Conservation (phyloP, 169 alveolate genomes). For the Eimeria sp. region DNA sequence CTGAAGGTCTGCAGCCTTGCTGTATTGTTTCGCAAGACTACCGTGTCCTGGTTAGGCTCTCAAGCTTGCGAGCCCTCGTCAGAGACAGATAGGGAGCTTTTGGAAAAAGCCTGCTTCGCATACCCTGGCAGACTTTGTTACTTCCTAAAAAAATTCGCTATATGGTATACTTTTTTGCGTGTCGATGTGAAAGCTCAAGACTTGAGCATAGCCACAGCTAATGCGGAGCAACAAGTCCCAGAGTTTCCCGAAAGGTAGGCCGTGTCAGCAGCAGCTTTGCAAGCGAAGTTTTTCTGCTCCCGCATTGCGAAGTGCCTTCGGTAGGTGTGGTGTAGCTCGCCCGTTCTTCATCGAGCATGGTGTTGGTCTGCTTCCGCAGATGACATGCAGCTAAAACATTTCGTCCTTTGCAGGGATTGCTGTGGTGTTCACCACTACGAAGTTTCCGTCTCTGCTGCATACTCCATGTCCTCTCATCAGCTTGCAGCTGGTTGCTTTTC, state of each 20-base stretch:
- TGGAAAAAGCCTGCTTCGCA: background rate
- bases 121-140: background rate
- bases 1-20: background rate
- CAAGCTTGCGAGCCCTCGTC: background rate
- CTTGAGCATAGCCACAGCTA: background rate
- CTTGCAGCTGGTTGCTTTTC: slow-evolving; percentile 38
- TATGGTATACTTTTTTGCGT: background rate
- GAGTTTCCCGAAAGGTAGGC: slow-evolving; percentile 32
- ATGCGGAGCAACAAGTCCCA: slow-evolving; percentile 10
- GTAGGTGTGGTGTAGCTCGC: background rate
- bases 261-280: slow-evolving; percentile 10
- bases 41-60: background rate
- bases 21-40: background rate
- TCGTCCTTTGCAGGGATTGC: background rate
- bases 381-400: background rate
- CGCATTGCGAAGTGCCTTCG: background rate
- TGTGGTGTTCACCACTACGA: background rate
- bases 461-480: slow-evolving; percentile 44
- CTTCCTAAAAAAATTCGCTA: background rate
- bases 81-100: background rate
- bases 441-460: slow-evolving; percentile 32
- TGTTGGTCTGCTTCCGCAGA: background rate
- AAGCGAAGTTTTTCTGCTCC: slow-evolving; percentile 1
- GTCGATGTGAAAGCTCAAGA: background rate
- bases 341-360: background rate